Conservation (phyloP, 306 rosid genomes). For the Geum urbanum region DNA sequence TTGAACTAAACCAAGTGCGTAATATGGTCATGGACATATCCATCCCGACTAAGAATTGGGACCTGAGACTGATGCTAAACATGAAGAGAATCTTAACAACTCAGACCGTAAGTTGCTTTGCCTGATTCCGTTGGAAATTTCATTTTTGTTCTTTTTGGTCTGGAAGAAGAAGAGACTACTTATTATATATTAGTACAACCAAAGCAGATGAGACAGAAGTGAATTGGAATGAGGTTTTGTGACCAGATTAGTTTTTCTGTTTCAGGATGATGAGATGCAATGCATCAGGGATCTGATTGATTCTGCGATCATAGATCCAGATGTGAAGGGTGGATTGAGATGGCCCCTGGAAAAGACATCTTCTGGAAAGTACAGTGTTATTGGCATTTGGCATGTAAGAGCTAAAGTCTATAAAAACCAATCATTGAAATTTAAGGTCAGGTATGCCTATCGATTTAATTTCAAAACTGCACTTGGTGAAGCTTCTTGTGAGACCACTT, state of each 20-base stretch:
- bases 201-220: background rate
- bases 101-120: too few relatives aligned
- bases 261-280: slow-evolving; percentile 52
- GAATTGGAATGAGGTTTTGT: slow-evolving; percentile 5
- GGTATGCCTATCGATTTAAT: slow-evolving; percentile 48
- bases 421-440: slow-evolving; percentile 38
- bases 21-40: too few relatives aligned
- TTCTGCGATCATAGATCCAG: slow-evolving; percentile 43
- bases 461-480: slow-evolving; percentile 36
- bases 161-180: background rate
- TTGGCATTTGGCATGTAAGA: slow-evolving; percentile 38
- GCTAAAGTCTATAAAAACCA: slow-evolving; percentile 26
- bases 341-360: slow-evolving; percentile 48
- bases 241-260: slow-evolving; percentile 7
- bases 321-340: slow-evolving; percentile 62
- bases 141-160: background rate
- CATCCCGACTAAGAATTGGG: too few relatives aligned
- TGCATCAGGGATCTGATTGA: slow-evolving; percentile 36
- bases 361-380: slow-evolving; percentile 40
- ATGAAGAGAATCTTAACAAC: too few relatives aligned
- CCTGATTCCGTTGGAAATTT: too few relatives aligned
- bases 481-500: slow-evolving; percentile 32
- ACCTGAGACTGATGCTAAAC: too few relatives aligned
- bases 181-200: background rate
- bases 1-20: slow-evolving; percentile 36